Evolutionary conservation across 495 filamentous ascomycete species (phyloP).

Genomic region (Trichocladium uniseriatum): DNA sequence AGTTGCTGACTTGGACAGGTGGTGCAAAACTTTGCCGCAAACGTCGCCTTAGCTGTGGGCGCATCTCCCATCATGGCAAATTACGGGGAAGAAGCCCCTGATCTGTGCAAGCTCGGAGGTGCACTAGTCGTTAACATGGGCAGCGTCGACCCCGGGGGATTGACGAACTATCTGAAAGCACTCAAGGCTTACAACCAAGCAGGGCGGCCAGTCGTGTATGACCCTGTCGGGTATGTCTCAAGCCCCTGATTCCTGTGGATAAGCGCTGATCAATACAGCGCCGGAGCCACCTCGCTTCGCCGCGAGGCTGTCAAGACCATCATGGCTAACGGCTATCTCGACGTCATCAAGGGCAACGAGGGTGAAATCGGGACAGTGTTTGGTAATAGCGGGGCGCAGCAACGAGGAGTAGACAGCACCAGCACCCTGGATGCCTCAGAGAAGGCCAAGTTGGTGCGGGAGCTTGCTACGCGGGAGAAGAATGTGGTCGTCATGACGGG

Average conservation of each 20-base stretch:
- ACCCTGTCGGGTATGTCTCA: constrained; percentile 64
- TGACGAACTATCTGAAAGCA: constrained; percentile 52
- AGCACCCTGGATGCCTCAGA: constrained; percentile 43
- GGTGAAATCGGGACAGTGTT: constrained; percentile 73
- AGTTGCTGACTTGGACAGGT: too few relatives aligned
- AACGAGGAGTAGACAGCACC: constrained; percentile 82
- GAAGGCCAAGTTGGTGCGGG: constrained; percentile 50
- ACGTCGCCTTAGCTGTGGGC: constrained; percentile 74
- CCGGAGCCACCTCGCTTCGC: constrained; percentile 69
- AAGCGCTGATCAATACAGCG: constrained; percentile 29
- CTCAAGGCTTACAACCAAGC: constrained; percentile 67
- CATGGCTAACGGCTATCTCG: constrained; percentile 65
- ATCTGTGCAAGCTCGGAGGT: constrained; percentile 56
- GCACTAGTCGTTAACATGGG: constrained; percentile 93
- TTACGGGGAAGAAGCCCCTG: constrained; percentile 70
- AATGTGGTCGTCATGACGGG: constrained; percentile 86
- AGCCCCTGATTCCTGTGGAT: too few relatives aligned
- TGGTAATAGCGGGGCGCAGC: constrained; percentile 50
- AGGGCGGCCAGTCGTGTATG: constrained; percentile 69
- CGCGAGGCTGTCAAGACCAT: constrained; percentile 61
- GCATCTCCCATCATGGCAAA: constrained; percentile 92
- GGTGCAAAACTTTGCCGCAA: constrained; percentile 88
- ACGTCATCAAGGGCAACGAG: constrained; percentile 93
- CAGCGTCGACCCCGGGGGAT: constrained; percentile 62
- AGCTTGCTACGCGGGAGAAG: constrained; percentile 56